phyloP scores from a whole-genome alignment of 208 protist genomes.

The Trypanosoma mega region DNA sequence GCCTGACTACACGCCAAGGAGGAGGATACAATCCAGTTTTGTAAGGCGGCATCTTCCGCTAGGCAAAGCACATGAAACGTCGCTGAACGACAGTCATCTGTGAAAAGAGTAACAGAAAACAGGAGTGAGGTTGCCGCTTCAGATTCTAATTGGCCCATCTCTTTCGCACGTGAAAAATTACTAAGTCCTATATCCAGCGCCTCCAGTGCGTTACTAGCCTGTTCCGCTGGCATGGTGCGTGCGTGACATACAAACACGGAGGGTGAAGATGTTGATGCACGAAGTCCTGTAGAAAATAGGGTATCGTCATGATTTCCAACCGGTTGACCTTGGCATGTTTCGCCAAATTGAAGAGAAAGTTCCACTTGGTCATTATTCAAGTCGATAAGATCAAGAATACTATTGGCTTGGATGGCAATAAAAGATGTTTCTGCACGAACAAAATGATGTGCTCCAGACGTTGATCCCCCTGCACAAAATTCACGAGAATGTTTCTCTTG shows the following conservation, averaged over 20 bases:
- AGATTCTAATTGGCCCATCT: constrained; percentile 53
- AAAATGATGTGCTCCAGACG: constrained; percentile 37
- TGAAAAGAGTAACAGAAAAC: constrained; percentile 81
- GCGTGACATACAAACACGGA: constrained; percentile 70
- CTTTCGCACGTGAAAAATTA: constrained; percentile 61
- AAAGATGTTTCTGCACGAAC: constrained; percentile 75
- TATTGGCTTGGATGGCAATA: constrained; percentile 72
- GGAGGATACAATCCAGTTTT: constrained; percentile 71
- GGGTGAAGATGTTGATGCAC: constrained; percentile 20
- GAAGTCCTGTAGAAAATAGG: neutral
- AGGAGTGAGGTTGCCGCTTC: constrained; percentile 77
- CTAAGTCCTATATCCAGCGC: constrained; percentile 84
- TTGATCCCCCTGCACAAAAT: no score
- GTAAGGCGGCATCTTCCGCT: constrained; percentile 64
- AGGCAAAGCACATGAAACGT: constrained; percentile 81
- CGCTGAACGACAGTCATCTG: constrained; percentile 60
- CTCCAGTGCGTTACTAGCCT: constrained; percentile 73
- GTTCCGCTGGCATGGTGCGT: constrained; percentile 42
- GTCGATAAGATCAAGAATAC: constrained; percentile 77
- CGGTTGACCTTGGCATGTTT: constrained; percentile 26
- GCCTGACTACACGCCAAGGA: constrained; percentile 56
- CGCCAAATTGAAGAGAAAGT: constrained; percentile 59
- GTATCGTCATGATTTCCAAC: no score
- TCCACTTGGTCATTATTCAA: constrained; percentile 70
- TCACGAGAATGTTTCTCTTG: no score